Percentiles rank a stretch among this genome's conserved stretches.
Evolutionary conservation across 352 stramenopile genomes (phyloP).

Genomic region (Hyaloperonospora arabidopsidis): DNA sequence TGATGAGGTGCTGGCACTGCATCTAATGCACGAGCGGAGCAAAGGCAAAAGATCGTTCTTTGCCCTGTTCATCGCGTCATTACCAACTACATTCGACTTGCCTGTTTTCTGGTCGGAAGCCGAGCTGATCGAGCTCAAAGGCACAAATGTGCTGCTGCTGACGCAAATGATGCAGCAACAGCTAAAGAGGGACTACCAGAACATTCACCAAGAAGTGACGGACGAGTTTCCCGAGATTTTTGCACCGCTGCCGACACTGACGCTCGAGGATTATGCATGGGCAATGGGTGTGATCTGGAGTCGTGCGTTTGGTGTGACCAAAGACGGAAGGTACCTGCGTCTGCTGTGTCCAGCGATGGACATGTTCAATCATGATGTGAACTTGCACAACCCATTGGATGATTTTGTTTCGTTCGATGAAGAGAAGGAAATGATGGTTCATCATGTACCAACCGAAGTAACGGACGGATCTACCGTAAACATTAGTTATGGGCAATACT

Average conservation of each 20-base stretch:
- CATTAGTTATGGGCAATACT: slow-evolving; percentile 70
- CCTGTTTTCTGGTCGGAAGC: slow-evolving; percentile 48
- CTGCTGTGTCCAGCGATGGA: slow-evolving; percentile 63
- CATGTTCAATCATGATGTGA: slow-evolving; percentile 72
- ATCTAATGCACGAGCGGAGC: slow-evolving; percentile 51
- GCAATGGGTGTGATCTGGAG: slow-evolving; percentile 73
- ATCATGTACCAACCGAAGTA: slow-evolving; percentile 33
- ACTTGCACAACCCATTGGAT: slow-evolving; percentile 33
- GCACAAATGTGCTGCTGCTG: slow-evolving; percentile 51
- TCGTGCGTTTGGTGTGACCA: slow-evolving; percentile 54
- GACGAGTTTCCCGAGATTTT: slow-evolving; percentile 46
- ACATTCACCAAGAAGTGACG: slow-evolving; percentile 41
- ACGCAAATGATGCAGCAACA: slow-evolving; percentile 60
- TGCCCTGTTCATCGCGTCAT: slow-evolving; percentile 43
- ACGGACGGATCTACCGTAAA: slow-evolving; percentile 29
- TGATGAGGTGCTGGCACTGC: slow-evolving; percentile 51
- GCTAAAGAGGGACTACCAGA: slow-evolving; percentile 48
- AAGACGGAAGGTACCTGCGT: slow-evolving; percentile 33
- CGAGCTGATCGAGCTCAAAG: slow-evolving; percentile 39
- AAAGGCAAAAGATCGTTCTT: slow-evolving; percentile 42
- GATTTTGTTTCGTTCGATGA: slow-evolving; percentile 49
- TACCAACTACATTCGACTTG: slow-evolving; percentile 49
- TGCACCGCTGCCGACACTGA: slow-evolving; percentile 20
- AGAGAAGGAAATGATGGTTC: slow-evolving; percentile 36
- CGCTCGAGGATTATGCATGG: slow-evolving; percentile 59